Evolutionary conservation across 805 yeast species (phyloP).

Genomic region (Teunomyces kruisii): DNA sequence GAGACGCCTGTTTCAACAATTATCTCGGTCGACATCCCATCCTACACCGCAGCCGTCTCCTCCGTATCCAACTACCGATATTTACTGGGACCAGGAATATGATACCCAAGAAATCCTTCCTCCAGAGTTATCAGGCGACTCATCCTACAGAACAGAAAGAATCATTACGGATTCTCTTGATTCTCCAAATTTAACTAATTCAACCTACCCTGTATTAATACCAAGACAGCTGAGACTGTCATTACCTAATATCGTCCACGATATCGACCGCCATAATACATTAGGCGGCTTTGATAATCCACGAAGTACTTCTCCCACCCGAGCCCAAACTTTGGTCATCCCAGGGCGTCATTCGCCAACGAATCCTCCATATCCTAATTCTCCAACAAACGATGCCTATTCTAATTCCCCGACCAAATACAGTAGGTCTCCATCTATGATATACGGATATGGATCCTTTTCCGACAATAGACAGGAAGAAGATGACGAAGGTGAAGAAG

Average conservation of each 20-base stretch:
- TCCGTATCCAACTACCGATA: conserved; percentile 4
- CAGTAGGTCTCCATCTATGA: conserved; percentile 24
- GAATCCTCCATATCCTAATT: neutral
- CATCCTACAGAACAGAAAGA: neutral
- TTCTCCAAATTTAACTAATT: neutral
- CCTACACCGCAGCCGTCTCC: conserved; percentile 4
- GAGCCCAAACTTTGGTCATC: conserved; percentile 9
- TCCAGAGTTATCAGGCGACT: neutral
- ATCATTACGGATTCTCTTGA: conserved; percentile 1
- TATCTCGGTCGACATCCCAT: conserved; percentile 8
- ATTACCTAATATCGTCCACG: neutral
- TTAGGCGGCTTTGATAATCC: neutral
- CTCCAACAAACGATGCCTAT: neutral
- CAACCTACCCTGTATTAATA: neutral
- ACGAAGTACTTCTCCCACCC: conserved; percentile 6
- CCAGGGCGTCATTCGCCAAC: conserved; percentile 1
- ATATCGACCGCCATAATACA: neutral
- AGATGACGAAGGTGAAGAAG: conserved; percentile 14
- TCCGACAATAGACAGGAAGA: conserved; percentile 9
- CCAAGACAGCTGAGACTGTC: neutral
- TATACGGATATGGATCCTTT: conserved; percentile 10
- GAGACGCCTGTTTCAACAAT: conserved; percentile 12
- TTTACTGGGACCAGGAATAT: conserved; percentile 4
- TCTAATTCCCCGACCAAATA: conserved; percentile 29
- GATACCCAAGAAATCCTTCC: neutral